Base-by-base conservation (phyloP, 805 yeast species). In the Saccharomycopsis sp. region DNA sequence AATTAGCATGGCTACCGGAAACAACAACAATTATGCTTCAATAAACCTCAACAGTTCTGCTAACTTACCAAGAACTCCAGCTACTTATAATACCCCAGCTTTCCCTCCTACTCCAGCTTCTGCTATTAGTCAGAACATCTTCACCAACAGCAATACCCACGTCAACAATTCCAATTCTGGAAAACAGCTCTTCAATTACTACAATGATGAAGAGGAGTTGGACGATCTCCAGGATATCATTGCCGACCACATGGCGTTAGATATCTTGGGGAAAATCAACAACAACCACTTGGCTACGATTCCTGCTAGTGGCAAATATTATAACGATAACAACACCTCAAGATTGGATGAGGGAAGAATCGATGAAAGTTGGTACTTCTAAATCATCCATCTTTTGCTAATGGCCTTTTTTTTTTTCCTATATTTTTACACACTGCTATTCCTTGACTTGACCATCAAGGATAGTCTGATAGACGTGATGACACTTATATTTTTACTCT, bases 1-100 rank as follows among this genome's bases (percentile, higher is more conserved):
- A 3, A 38, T 60, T 44, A 54, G 58, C 38, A 44, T 25, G 17
- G 52, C 56, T 19, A 53, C 50, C 14, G 49, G 49, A 25, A 38
- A 14, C 22, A 52, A 19, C 24, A 19, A 22, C 17, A 41, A 41
- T 19, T 14, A 53, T 9, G 24, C 23, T 12, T 38, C 42, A 9
- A 12, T 53, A 24, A 53, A 41, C 25, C 24, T 22, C 17, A 23
- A 44, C 44, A 17, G 20, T 44, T 24, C 23, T 23, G 23, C 20
- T 42, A 47, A 47, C 35, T 29, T 34, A 14, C 56, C 55, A 23
- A 17, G 44, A 8, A 42, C 58, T 8, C 57, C 57, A 24, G 47
- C 41, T 44, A 44, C 49, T 19, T 44, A 12, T 17, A 5, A 44
- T 17, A 44, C 49, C 12, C 49, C 22, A 7, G 22, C 22, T 44